These are phyloP conservation scores for Boletus sensibilis DNA, from an alignment of 768 basidiomycete genomes.

Conservation along the genomic window DNA sequence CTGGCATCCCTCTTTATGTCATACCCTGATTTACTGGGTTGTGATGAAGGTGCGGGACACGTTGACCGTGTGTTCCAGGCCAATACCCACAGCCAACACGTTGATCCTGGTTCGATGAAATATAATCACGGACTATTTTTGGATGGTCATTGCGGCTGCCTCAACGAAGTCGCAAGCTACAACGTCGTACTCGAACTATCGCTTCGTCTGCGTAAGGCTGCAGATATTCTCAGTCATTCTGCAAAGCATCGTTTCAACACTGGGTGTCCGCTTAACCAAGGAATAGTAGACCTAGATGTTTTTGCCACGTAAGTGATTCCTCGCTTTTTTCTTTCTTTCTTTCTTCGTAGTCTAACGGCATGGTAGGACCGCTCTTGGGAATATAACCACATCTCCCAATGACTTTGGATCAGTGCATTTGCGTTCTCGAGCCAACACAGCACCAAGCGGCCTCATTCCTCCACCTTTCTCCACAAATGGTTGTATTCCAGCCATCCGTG, in stretches of 20 bases:
- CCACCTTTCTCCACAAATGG: slow-evolving; percentile 12
- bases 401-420: slow-evolving; percentile 17
- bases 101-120: slow-evolving; percentile 13
- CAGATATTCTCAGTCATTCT: slow-evolving; percentile 52
- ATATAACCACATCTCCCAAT: slow-evolving; percentile 28
- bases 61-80: slow-evolving; percentile 4
- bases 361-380: slow-evolving; percentile 43
- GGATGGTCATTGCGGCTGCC: slow-evolving; percentile 54
- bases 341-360: slow-evolving; percentile 10
- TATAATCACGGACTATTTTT: slow-evolving; percentile 11
- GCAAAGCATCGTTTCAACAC: slow-evolving; percentile 36
- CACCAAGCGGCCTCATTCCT: neutral
- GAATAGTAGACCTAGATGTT: slow-evolving; percentile 49
- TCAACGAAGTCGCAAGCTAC: slow-evolving; percentile 54
- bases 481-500: slow-evolving; percentile 18
- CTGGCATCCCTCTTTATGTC: slow-evolving; percentile 42
- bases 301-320: slow-evolving; percentile 48
- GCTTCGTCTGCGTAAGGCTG: slow-evolving; percentile 57
- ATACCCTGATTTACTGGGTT: slow-evolving; percentile 26
- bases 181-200: slow-evolving; percentile 65
- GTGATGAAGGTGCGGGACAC: slow-evolving; percentile 14
- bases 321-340: neutral
- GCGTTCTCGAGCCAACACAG: slow-evolving; percentile 16
- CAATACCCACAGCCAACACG: neutral
- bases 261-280: slow-evolving; percentile 41